phyloP scores from a whole-genome alignment of 1,284 basidiomycete species.

The Xerocomus cyaneibrunnescens region DNA sequence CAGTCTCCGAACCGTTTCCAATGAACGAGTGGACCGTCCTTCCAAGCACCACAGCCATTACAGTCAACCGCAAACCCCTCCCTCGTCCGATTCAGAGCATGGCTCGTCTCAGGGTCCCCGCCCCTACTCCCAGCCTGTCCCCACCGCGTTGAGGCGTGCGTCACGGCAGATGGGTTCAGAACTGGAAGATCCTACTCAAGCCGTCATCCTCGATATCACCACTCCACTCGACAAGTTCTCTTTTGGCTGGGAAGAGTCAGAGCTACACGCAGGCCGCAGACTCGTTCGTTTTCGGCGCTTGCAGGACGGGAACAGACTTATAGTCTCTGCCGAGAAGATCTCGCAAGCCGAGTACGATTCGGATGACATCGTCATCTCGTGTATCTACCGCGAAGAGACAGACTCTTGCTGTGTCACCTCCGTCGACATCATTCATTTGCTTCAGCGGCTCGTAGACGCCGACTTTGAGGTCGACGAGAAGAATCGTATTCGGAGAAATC shows the following conservation, averaged over 20 bases:
- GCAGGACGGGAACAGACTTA: constrained; percentile 59
- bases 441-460: constrained; percentile 84
- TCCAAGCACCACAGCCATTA: constrained; percentile 34
- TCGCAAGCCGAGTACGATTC: constrained; percentile 56
- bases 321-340: constrained; percentile 64
- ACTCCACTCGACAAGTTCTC: constrained; percentile 55
- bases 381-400: constrained; percentile 84
- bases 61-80: constrained; percentile 31
- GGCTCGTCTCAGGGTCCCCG: constrained; percentile 17
- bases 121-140: constrained; percentile 4
- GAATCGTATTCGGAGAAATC: constrained; percentile 91
- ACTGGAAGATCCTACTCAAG: constrained; percentile 41
- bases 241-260: constrained; percentile 55
- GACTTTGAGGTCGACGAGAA: constrained; percentile 94
- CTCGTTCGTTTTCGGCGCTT: constrained; percentile 69
- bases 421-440: constrained; percentile 91
- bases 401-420: constrained; percentile 88
- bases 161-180: constrained; percentile 25
- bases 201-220: constrained; percentile 55
- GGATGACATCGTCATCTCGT: constrained; percentile 73
- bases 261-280: constrained; percentile 59
- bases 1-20: constrained; percentile 6
- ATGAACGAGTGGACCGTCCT: constrained; percentile 16
- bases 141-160: constrained; percentile 25
- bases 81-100: constrained; percentile 33